Base-by-base conservation (phyloP, 257 asterid genomes). In the Paulownia fortunei region DNA sequence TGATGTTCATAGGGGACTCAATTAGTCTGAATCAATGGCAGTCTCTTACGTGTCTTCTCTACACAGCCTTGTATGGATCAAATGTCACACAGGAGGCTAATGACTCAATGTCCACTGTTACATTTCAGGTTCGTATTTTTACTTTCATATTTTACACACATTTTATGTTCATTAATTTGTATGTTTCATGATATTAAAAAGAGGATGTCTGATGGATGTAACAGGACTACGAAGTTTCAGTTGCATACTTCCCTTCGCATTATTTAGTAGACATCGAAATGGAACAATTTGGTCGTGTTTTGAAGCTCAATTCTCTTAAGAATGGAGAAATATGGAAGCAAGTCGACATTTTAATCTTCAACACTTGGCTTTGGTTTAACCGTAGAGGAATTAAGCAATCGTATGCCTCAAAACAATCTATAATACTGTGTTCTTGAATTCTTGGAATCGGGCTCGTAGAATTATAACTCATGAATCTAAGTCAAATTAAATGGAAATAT, bases 1-100 rank as follows among this genome's bases (percentile, higher is more conserved):
- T 87, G 0, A 79, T 87, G 89, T 87, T 80, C 39, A n/a, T 85
- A 54, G 91, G 91, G 23, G 91, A 87, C 73, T 87, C 91, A 2
- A 34, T 85, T 24, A 87, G 85, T 74, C 32, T 51, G 0, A 85
- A 87, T 72, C 85, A 83, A 0, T 87, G 83, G 82, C 76, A 72
- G 64, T 87, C 91, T 23, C 65, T 85, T 15, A 3, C 70, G 6
- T 87, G 91, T 55, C 79, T 87, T 32, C 79, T 87, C 27, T 74
- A 82, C 34, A 65, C 76, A 30, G 83, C 86, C 7, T 82, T 42
- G 3, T 70, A 81, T 0, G 76, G 54, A 10, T 51, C 81, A 12
- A 82, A 76, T 9, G 77, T 78, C 81, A n/a, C 41, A 12, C 54
- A 19, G 8, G 24, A 73, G 15, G 47, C 26, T 15, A 61, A 47